These are phyloP conservation scores for Xerocomellus chrysenteron DNA, from an alignment of 768 basidiomycete genomes.

Conservation along the genomic window DNA sequence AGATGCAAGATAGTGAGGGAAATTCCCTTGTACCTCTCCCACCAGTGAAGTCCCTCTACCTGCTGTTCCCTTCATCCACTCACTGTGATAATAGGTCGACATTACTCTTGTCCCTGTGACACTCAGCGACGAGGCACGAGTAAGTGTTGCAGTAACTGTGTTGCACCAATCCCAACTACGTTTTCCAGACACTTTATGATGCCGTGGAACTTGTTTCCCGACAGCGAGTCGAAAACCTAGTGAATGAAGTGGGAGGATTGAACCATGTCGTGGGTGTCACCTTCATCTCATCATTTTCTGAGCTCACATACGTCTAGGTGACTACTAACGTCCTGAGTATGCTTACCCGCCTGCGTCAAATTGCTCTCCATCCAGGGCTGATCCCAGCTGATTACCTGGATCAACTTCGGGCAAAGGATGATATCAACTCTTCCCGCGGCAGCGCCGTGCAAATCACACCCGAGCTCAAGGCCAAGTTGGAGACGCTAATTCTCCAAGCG, in stretches of 20 bases:
- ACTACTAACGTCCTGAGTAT: constrained; percentile 73
- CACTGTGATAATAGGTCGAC: constrained; percentile 54
- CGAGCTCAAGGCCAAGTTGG: constrained; percentile 55
- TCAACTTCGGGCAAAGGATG: constrained; percentile 43
- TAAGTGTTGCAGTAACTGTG: constrained; percentile 31
- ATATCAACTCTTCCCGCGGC: constrained; percentile 20
- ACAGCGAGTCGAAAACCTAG: constrained; percentile 56
- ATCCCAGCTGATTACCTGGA: constrained; percentile 71
- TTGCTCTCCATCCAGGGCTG: constrained; percentile 76
- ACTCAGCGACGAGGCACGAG: constrained; percentile 62
- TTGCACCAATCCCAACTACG: not conserved
- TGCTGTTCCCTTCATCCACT: not conserved
- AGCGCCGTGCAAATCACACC: constrained; percentile 45
- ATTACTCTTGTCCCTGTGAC: constrained; percentile 72
- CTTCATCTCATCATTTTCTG: not conserved
- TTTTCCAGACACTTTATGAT: constrained; percentile 60
- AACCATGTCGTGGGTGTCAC: constrained; percentile 39
- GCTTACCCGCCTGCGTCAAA: constrained; percentile 84
- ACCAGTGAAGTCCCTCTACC: constrained; percentile 40
- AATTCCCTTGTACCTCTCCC: constrained; percentile 75
- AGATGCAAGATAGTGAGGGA: constrained; percentile 86
- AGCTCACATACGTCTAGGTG: constrained; percentile 40
- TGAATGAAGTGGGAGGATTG: constrained; percentile 41
- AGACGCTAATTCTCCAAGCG: constrained; percentile 55
- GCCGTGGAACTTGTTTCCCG: constrained; percentile 62